Percentiles rank a stretch among this genome's conserved stretches.
phyloP scores from a whole-genome alignment of 331 rosid species.

The Quercus tomentella region DNA sequence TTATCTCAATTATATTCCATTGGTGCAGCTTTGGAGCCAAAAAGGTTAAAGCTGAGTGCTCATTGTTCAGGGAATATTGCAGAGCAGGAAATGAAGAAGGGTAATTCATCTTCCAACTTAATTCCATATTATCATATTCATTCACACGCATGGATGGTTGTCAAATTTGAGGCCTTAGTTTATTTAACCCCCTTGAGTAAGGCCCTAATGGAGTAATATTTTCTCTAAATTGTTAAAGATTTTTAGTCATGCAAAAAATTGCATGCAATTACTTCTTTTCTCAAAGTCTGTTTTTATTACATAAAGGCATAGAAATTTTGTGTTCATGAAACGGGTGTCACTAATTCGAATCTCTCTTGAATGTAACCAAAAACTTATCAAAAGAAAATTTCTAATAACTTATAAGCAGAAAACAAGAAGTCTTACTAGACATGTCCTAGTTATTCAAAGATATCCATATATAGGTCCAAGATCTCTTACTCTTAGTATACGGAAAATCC shows the following conservation, averaged over 20 bases:
- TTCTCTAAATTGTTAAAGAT: neutral
- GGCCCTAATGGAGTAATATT: neutral
- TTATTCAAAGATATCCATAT: neutral
- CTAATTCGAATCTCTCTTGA: too few species aligned
- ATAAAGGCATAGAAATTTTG: too few species aligned
- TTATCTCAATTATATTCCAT: neutral
- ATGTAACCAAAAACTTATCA: too few species aligned
- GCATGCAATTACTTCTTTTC: neutral
- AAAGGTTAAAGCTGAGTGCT: constrained; percentile 84
- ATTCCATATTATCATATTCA: neutral
- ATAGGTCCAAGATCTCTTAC: neutral
- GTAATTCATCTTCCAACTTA: constrained; percentile 33
- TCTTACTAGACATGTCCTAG: neutral
- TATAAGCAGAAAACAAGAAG: neutral
- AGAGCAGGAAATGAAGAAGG: constrained; percentile 65
- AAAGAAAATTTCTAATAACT: too few species aligned
- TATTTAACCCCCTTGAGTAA: neutral
- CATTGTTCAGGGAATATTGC: constrained; percentile 71
- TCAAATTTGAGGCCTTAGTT: neutral
- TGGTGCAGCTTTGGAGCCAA: constrained; percentile 88
- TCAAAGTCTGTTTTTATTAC: neutral
- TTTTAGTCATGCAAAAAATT: neutral
- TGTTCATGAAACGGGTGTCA: too few species aligned
- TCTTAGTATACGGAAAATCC: neutral
- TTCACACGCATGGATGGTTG: neutral